Percentiles rank a stretch among this genome's conserved stretches.
phyloP scores from a whole-genome alignment of 225 moss, liverwort and hornwort species.

The Ulota crispa region DNA sequence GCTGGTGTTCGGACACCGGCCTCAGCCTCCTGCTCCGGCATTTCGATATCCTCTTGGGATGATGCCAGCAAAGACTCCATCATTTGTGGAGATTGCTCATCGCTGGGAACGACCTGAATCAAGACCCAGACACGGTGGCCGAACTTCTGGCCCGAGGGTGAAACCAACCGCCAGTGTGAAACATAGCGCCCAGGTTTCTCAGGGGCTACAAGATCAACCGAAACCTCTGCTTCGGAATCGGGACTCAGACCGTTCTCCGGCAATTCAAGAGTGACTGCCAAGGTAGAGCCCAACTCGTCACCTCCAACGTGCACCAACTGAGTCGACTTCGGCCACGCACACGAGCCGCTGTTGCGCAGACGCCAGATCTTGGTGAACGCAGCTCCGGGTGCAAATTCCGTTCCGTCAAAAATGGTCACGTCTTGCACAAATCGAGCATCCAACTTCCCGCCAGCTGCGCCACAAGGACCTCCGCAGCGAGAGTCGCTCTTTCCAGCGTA shows the following conservation, averaged over 20 bases:
- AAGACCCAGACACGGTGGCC: slow-evolving; percentile 96
- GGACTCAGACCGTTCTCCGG: slow-evolving; percentile 66
- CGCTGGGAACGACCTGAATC: slow-evolving; percentile 73
- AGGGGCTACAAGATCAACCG: slow-evolving; percentile 80
- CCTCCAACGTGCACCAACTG: slow-evolving; percentile 83
- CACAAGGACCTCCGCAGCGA: slow-evolving; percentile 37
- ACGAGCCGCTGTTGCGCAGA: slow-evolving; percentile 80
- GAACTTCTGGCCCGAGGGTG: slow-evolving; percentile 81
- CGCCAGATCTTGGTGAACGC: slow-evolving; percentile 94
- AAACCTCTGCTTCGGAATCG: slow-evolving; percentile 71
- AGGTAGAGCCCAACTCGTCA: slow-evolving; percentile 66
- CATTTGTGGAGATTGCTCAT: slow-evolving; percentile 62
- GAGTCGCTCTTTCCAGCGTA: slow-evolving; percentile 46
- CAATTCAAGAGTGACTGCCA: slow-evolving; percentile 47
- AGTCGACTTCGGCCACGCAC: slow-evolving; percentile 70
- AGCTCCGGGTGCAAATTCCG: slow-evolving; percentile 75
- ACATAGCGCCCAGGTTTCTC: slow-evolving; percentile 88
- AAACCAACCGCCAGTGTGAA: slow-evolving; percentile 86
- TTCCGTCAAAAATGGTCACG: slow-evolving; percentile 93
- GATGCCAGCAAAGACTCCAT: slow-evolving; percentile 47
- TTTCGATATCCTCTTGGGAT: slow-evolving; percentile 38
- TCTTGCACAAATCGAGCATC: slow-evolving; percentile 97
- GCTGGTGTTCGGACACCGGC: background rate
- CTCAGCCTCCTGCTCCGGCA: slow-evolving; percentile 29
- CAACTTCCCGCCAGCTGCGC: slow-evolving; percentile 58